These are phyloP conservation scores for Lathyrus oleraceus DNA, from an alignment of 306 rosid genomes.

Conservation along the genomic window DNA sequence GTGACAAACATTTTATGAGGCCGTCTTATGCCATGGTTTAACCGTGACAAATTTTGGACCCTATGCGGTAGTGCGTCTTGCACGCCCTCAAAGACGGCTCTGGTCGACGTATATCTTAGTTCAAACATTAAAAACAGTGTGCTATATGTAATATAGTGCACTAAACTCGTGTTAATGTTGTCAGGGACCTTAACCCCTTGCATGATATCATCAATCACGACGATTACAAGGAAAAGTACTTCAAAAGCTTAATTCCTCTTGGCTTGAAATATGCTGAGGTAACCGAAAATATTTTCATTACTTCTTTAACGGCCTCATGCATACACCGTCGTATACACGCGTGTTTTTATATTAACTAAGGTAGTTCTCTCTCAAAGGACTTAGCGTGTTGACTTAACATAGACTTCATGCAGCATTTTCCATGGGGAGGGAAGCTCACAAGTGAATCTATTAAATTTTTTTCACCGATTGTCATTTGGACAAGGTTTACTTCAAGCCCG, in stretches of 20 bases:
- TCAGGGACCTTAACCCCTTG: conserved; percentile 93
- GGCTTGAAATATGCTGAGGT: conserved; percentile 81
- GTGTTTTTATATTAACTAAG: conserved; percentile 11
- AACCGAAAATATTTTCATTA: conserved; percentile 36
- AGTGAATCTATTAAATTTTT: conserved; percentile 76
- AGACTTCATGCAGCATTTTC: conserved; percentile 88
- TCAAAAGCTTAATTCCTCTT: conserved; percentile 65
- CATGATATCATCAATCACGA: conserved; percentile 64
- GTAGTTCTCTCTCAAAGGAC: conserved; percentile 39
- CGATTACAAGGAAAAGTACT: conserved; percentile 81
- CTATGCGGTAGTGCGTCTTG: too few species aligned
- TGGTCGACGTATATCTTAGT: background rate
- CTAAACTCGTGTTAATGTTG: conserved; percentile 33
- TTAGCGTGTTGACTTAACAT: conserved; percentile 53
- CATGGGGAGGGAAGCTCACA: conserved; percentile 99
- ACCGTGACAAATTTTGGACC: too few species aligned
- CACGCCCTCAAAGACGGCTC: too few species aligned
- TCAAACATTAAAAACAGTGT: conserved; percentile 6
- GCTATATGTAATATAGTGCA: background rate
- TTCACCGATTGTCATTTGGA: conserved; percentile 97
- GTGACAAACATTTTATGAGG: too few species aligned
- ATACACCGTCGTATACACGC: background rate
- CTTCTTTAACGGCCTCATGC: conserved; percentile 2
- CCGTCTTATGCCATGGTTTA: too few species aligned
- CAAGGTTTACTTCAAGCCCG: conserved; percentile 68